Evolutionary conservation across 2,329 filamentous ascomycete genomes (phyloP).

Genomic region (Chaetothyriales sp.): DNA sequence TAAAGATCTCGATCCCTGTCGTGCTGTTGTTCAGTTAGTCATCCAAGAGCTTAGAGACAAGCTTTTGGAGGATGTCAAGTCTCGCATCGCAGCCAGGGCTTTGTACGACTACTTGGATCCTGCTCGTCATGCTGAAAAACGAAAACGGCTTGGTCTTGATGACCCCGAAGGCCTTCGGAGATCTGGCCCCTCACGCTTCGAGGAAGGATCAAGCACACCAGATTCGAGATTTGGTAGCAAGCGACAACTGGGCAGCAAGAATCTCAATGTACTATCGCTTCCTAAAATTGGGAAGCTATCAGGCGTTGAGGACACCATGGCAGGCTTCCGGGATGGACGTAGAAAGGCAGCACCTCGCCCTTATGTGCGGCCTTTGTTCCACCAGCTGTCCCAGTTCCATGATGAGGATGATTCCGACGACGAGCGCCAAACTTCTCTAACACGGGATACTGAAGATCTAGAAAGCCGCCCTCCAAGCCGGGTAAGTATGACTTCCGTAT

Average conservation of each 20-base stretch:
- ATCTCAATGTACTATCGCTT: slow-evolving; percentile 47
- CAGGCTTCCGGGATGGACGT: slow-evolving; percentile 55
- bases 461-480: slow-evolving; percentile 71
- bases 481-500: slow-evolving; percentile 38
- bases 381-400: slow-evolving; percentile 57
- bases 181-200: slow-evolving; percentile 42
- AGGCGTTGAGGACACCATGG: slow-evolving; percentile 42
- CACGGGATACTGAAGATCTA: slow-evolving; percentile 67
- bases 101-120: slow-evolving; percentile 74
- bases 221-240: slow-evolving; percentile 35
- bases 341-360: slow-evolving; percentile 44
- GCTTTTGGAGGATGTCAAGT: slow-evolving; percentile 74
- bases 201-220: slow-evolving; percentile 50
- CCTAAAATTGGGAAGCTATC: slow-evolving; percentile 59
- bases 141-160: slow-evolving; percentile 61
- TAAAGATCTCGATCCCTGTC: slow-evolving; percentile 76
- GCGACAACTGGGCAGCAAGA: slow-evolving; percentile 22
- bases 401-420: slow-evolving; percentile 84
- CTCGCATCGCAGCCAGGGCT: slow-evolving; percentile 65
- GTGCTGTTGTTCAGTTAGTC: slow-evolving; percentile 65
- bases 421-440: slow-evolving; percentile 52
- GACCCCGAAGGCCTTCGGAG: slow-evolving; percentile 49
- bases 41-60: slow-evolving; percentile 71
- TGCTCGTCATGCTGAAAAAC: slow-evolving; percentile 60
- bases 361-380: slow-evolving; percentile 63